Conservation (phyloP, 1,284 basidiomycete genomes). For the Cerrena zonata region DNA sequence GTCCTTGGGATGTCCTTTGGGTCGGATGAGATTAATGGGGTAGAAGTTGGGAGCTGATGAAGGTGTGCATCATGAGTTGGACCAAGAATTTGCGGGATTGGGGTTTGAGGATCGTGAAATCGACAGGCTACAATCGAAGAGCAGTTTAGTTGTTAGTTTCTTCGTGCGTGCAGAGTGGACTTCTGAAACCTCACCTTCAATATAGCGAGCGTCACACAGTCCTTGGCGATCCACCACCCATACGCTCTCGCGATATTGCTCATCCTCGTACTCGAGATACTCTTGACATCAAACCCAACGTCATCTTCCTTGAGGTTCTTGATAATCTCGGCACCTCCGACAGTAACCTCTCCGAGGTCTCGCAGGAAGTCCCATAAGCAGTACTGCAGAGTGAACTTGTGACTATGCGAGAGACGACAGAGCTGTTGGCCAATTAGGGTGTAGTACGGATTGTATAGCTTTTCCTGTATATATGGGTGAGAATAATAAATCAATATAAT, state of each 20-base stretch:
- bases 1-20: constrained; percentile 34
- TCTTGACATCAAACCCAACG: constrained; percentile 45
- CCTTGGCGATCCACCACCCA: constrained; percentile 81
- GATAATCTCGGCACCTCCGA: constrained; percentile 77
- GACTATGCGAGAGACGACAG: constrained; percentile 69
- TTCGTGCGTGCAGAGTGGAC: neutral
- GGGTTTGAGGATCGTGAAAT: constrained; percentile 70
- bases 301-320: constrained; percentile 52
- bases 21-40: constrained; percentile 49
- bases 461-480: constrained; percentile 59
- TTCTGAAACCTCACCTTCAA: constrained; percentile 60
- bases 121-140: constrained; percentile 64
- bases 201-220: constrained; percentile 64
- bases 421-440: constrained; percentile 78
- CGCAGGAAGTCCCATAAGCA: constrained; percentile 96
- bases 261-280: constrained; percentile 55
- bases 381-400: constrained; percentile 92
- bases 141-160: constrained; percentile 1
- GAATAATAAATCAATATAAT: constrained; percentile 1
- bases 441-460: constrained; percentile 93
- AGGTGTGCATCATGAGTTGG: constrained; percentile 61
- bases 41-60: constrained; percentile 71
- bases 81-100: constrained; percentile 62
- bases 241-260: constrained; percentile 71
- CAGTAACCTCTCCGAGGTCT: constrained; percentile 78